Conservation (phyloP, 331 rosid species). For the Malus hybrid region DNA sequence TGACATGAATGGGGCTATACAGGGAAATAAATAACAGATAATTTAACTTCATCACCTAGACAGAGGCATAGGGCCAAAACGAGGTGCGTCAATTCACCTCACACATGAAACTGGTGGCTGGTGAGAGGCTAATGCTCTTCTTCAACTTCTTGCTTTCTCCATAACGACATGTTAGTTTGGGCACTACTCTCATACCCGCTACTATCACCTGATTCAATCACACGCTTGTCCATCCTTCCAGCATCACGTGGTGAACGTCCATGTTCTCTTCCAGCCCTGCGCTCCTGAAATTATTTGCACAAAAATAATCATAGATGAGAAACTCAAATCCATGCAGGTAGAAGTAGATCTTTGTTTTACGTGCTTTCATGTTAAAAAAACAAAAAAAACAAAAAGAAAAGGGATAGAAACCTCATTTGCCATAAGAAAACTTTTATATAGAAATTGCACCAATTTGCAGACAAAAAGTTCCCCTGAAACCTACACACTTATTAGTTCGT, state of each 20-base stretch:
- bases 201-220: slow-evolving; percentile 54
- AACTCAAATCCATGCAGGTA: not conserved
- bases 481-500: not conserved
- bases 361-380: not conserved
- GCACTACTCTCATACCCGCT: slow-evolving; percentile 53
- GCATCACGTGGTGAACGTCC: slow-evolving; percentile 34
- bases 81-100: slow-evolving; percentile 14
- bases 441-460: too few species aligned
- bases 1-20: slow-evolving; percentile 21
- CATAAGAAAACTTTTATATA: too few species aligned
- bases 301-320: not conserved
- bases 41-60: slow-evolving; percentile 1
- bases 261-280: slow-evolving; percentile 43
- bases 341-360: not conserved
- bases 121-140: slow-evolving; percentile 23
- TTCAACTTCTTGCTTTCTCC: slow-evolving; percentile 34
- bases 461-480: not conserved
- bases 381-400: too few species aligned
- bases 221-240: slow-evolving; percentile 34
- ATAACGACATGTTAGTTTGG: slow-evolving; percentile 20
- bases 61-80: slow-evolving; percentile 6
- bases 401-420: too few species aligned
- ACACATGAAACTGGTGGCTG: not conserved
- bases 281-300: slow-evolving; percentile 36
- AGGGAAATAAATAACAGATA: slow-evolving; percentile 11